A percentile compares a stretch with the other conserved stretches of the same genome.
phyloP scores from a whole-genome alignment of 192 early-diverging fungal species.

The Umbelopsis sp. region DNA sequence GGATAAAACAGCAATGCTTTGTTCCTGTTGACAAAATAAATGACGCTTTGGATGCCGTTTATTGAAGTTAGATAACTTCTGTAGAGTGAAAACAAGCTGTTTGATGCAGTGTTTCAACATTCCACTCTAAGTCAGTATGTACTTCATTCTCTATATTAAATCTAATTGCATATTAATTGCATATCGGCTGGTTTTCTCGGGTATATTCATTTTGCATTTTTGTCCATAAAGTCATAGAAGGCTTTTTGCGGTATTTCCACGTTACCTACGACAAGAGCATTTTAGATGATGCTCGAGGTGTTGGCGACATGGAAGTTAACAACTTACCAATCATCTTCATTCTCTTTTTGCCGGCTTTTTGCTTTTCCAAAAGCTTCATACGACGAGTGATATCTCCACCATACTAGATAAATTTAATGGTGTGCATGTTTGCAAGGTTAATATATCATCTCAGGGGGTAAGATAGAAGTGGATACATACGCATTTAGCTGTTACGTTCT shows the following conservation, averaged over 20 bases:
- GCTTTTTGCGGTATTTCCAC: constrained; percentile 94
- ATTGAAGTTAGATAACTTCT: no score
- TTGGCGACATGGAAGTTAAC: not conserved
- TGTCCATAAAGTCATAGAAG: constrained; percentile 73
- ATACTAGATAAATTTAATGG: constrained; percentile 54
- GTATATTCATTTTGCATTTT: constrained; percentile 26
- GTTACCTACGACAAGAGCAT: constrained; percentile 57
- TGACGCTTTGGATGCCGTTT: no score
- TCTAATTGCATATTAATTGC: no score
- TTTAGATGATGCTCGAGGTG: not conserved
- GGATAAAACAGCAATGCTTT: no score
- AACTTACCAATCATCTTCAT: constrained; percentile 74
- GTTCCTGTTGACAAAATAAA: no score
- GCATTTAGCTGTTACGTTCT: constrained; percentile 96
- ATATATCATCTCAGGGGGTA: not conserved
- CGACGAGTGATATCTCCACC: constrained; percentile 96
- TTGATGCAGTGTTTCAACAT: no score
- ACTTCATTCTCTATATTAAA: no score
- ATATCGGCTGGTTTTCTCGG: no score
- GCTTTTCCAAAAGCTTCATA: constrained; percentile 96
- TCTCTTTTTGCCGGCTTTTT: constrained; percentile 96
- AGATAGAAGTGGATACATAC: constrained; percentile 45
- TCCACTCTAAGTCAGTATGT: no score
- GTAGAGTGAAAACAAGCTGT: no score
- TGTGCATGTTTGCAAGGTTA: not conserved